phyloP scores from a whole-genome alignment of 73 alveolate genomes.

The Uronychia setigera region DNA sequence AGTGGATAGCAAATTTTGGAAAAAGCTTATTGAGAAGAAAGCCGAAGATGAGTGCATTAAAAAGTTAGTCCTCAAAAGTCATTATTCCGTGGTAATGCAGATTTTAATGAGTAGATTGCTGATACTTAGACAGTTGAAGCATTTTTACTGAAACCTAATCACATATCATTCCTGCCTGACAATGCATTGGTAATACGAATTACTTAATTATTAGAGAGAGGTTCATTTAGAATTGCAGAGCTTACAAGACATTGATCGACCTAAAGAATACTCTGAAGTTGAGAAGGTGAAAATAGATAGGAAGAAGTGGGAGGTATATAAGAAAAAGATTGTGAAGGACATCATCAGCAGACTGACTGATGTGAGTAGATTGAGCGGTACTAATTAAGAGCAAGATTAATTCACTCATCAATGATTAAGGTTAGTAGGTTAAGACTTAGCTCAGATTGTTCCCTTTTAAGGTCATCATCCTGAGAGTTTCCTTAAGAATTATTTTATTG shows the following conservation, averaged over 20 bases:
- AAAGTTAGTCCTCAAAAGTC: not conserved
- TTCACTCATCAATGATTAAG: too few relatives aligned
- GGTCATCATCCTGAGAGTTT: too few relatives aligned
- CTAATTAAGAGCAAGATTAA: too few relatives aligned
- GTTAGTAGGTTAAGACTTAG: too few relatives aligned
- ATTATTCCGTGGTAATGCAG: not conserved
- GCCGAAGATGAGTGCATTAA: not conserved
- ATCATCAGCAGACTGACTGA: too few relatives aligned
- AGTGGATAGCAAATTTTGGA: not conserved
- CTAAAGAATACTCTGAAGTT: not conserved
- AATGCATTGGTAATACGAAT: not conserved
- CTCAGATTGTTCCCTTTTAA: too few relatives aligned
- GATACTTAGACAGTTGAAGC: not conserved
- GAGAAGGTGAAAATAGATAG: not conserved
- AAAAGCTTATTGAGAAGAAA: not conserved
- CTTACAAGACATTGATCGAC: not conserved
- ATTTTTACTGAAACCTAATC: not conserved
- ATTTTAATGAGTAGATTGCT: not conserved
- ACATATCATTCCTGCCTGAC: not conserved
- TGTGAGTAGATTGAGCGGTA: too few relatives aligned
- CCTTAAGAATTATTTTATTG: too few relatives aligned
- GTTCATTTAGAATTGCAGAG: not conserved
- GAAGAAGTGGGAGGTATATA: not conserved
- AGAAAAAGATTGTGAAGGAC: too few relatives aligned
- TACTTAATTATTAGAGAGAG: not conserved